Base-by-base conservation (phyloP, 1,139 yeast species). In the Candida tropicalis region DNA sequence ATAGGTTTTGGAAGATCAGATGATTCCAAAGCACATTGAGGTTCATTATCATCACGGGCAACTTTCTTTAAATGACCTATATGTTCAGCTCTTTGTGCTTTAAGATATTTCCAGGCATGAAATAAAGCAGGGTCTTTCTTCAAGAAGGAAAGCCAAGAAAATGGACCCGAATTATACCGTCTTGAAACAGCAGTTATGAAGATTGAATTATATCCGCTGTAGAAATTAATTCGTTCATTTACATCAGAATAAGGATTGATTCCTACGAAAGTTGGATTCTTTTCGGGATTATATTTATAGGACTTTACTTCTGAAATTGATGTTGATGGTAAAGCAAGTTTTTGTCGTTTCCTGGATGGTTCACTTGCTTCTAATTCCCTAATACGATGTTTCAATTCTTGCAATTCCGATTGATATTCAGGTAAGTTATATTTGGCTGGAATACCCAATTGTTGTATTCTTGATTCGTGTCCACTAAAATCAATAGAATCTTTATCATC, bases 101-200 rank as follows among this genome's bases (percentile, higher is more conserved):
- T 40, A 10, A 42, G 33, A 42, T 43, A 52, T 15, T 40, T 33
- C 58, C 58, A 59, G 2, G 53, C 41, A 42, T 49, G 50, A 35
- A 42, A 47, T 46, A 68, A 52, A 5, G 61, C 66, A 3, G 53
- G 50, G 47, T 74, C 79, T 41, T 63, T 62, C 43, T 60, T 57
- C 51, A 70, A 52, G 11, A 74, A 49, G 0, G 77, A 59, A 4
- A 71, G 50, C 68, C 77, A 68, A 0, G 78, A 58, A 41, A 71
- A 65, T 0, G 75, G 66, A 1, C 75, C 78, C 51, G 60, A 65
- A 41, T 62, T 60, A 37, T 63, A 59, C 38, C 68, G 51, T 34
- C 72, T 52, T 1, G 59, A 47, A 2, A 50, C 36, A 11, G 56
- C 63, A 39, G 58, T 60, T 17, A 54, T 42, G 39, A 59, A 56